phyloP scores from a whole-genome alignment of 202 grass and related monocot genomes.

The Panicum virgatum region DNA sequence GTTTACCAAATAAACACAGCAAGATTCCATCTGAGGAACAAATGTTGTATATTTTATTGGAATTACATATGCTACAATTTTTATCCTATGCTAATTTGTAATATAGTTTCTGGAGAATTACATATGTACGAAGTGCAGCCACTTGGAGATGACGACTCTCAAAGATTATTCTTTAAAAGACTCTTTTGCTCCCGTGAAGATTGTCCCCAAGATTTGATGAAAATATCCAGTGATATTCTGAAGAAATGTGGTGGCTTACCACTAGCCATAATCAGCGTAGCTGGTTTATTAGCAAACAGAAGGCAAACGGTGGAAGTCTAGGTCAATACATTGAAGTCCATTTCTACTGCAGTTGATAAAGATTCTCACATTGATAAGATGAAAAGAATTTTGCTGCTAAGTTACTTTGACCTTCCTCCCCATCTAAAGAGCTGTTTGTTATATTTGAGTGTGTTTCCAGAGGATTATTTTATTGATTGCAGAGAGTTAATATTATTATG shows the following conservation, averaged over 20 bases:
- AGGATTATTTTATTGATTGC: background rate
- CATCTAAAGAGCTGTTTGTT: background rate
- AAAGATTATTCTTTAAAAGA: conserved; percentile 1
- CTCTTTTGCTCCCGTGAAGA: background rate
- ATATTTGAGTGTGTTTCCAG: background rate
- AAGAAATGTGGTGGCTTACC: conserved; percentile 22
- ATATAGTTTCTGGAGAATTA: no score
- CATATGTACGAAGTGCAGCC: background rate
- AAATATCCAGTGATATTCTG: background rate
- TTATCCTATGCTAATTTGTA: no score
- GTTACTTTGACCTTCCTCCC: conserved; percentile 1
- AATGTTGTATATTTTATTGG: no score
- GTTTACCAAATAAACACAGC: no score
- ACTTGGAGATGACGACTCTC: background rate
- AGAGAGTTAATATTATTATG: background rate
- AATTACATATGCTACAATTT: no score
- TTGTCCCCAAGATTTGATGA: background rate
- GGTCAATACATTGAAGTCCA: background rate
- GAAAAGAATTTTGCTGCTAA: background rate
- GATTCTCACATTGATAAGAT: background rate
- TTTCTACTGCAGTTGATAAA: conserved; percentile 5
- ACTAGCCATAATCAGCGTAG: conserved; percentile 25
- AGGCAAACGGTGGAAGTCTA: background rate
- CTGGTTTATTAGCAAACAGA: conserved; percentile 26
- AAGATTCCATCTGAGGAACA: no score